Evolutionary conservation across 345 rosid genomes (phyloP), one percentile per base, ranked within the genome.

Genomic region (Geranium rotundifolium): DNA sequence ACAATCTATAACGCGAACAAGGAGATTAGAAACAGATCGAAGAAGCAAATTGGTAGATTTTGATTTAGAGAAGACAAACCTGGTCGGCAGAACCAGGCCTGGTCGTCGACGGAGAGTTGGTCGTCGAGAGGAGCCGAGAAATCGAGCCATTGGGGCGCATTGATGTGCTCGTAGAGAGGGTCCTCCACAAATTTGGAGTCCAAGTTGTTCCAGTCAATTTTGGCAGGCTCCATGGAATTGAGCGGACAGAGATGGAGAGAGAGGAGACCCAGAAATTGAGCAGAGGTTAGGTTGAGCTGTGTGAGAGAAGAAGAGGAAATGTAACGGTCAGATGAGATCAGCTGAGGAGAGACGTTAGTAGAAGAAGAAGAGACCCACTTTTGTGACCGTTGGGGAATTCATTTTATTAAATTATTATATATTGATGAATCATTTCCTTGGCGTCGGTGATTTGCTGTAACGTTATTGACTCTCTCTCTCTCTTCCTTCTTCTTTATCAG

Each of bases 71-170:
- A 52, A 18, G 57, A 1, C 56, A 39, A 72, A 88, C 96, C 96
- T 59, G 96, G 81, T 73, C 83, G 81, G 76, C 99, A 93, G 79
- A 90, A 93, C 95, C 95, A 90, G 65, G 87, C 75, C 9, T 77
- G 78, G 58, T 83, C 95, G 50, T 75, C 78, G 8, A 69, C 17
- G 64, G 77, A 60, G 60, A 0, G 19, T 16, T 69, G 66, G 29
- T 54, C 61, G 1, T 79, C 37, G 37, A 31, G 74, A 17, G 68
- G 66, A 69, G 82, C 65, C 75, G 72, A 80, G 84, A 93, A 81
- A 77, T 90, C 95, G 55, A 84, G 81, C 92, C 92, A 93, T 72
- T 82, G 83, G 37, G 99, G 99, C 56, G 97, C 99, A 52, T 75
- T 72, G 23, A 93, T 75, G 79, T 81, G 82, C 80, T 93, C 99